Evolutionary conservation across 768 basidiomycete species (phyloP), one percentile per base, ranked within the genome.

Genomic region (Arthromyces matolae): DNA sequence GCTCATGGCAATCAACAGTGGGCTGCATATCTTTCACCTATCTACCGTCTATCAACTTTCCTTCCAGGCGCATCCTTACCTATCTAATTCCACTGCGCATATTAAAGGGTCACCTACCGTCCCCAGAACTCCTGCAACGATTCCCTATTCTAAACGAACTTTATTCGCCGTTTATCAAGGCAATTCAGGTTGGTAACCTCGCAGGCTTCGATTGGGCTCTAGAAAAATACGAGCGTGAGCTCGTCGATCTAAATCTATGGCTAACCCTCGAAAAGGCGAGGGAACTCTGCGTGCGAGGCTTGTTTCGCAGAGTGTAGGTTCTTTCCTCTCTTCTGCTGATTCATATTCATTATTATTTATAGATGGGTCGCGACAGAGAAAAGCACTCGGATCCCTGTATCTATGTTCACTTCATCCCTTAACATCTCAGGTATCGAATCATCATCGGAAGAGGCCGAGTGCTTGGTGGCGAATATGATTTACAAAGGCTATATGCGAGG

Each of bases 381-480:
- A 56, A 72, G 76, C 6, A 84, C 88, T 0, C 77, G 93, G 13
- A 85, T 98, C 40, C 85, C 89, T 0, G 78, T 96, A 41, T 72
- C 79, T 3, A 79, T 87, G 68, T 93, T 97, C 67, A 85, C 86
- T 60, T 71, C 72, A n/a, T 85, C 88, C 5, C 70, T 95, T 40
- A 71, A 70, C 42, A 67, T 91, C 47, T 84, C 87, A 3, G 88
- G 86, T 3, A 76, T 81, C 50, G 78, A 83, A 9, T 80, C 89
- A 19, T 73, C 82, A 7, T 61, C 73, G 50, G 93, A 89, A 55
- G 93, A 95, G 64, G 89, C 90, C 2, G 93, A 97, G 65, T 96
- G 93, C 64, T 78, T 93, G 42, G 81, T 96, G 7, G 93, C 93
- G 23, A 94, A 94, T 62, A 88, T 95, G 89, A 89, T 98, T 35